Percentiles rank a stretch among this genome's conserved stretches.
Conservation (phyloP, 1,139 yeast genomes). For the Lodderomyces pseudojiufengensis region DNA sequence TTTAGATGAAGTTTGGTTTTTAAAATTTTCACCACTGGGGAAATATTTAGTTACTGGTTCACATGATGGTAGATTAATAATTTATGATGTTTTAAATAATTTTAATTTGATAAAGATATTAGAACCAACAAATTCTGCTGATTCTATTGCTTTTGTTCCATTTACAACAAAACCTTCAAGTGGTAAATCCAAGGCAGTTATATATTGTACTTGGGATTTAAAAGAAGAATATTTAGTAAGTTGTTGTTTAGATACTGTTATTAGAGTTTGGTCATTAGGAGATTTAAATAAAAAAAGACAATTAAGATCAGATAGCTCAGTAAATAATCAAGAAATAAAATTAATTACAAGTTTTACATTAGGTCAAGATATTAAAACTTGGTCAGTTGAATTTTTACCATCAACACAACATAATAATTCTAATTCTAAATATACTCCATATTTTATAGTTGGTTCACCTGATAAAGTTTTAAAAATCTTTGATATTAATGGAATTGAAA, state of each 20-base stretch:
- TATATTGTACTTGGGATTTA: conserved; percentile 72
- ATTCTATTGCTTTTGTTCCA: conserved; percentile 27
- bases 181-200: conserved; percentile 49
- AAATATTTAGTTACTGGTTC: conserved; percentile 72
- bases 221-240: conserved; percentile 64
- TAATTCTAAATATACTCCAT: conserved; percentile 36
- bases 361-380: conserved; percentile 42
- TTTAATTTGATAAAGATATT: conserved; percentile 43
- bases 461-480: conserved; percentile 69
- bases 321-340: conserved; percentile 14
- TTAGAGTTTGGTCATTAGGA: conserved; percentile 64
- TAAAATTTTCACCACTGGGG: conserved; percentile 77
- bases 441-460: conserved; percentile 72
- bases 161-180: conserved; percentile 21
- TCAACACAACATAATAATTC: conserved; percentile 14
- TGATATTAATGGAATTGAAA: conserved; percentile 43
- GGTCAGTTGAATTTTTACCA: conserved; percentile 78
- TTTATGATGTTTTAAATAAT: conserved; percentile 61
- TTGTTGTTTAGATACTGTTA: conserved; percentile 64
- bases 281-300: conserved; percentile 21
- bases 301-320: conserved; percentile 8
- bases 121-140: conserved; percentile 30
- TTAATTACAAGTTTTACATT: conserved; percentile 36
- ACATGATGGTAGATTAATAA: conserved; percentile 58
- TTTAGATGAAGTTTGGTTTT: conserved; percentile 79